Conservation (phyloP, 139 green algal species). For the Asterochloris erici region DNA sequence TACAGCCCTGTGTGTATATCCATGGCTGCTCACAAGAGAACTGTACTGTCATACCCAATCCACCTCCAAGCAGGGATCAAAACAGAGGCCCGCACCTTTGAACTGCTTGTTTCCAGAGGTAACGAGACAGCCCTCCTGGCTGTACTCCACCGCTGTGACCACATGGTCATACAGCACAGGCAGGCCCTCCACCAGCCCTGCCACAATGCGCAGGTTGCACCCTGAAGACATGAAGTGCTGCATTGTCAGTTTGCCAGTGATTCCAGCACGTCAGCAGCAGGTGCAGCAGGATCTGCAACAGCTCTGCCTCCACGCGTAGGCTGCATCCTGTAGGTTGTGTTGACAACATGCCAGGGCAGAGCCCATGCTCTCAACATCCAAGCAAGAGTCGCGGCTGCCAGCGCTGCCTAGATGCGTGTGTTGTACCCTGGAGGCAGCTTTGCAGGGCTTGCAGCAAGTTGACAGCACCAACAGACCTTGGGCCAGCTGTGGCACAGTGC, state of each 20-base stretch:
- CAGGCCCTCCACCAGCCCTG: slow-evolving; percentile 64
- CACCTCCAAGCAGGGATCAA: neutral
- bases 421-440: neutral
- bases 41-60: too few species aligned
- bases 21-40: too few species aligned
- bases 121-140: slow-evolving; percentile 48
- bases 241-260: neutral
- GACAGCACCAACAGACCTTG: too few species aligned
- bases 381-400: too few species aligned
- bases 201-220: slow-evolving; percentile 82
- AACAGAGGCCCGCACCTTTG: neutral
- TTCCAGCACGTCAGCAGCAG: neutral
- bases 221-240: slow-evolving; percentile 37
- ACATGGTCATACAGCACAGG: slow-evolving; percentile 74
- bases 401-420: too few species aligned
- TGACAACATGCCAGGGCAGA: too few species aligned
- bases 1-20: too few species aligned
- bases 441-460: neutral
- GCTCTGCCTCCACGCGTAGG: too few species aligned
- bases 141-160: slow-evolving; percentile 56
- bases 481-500: too few species aligned
- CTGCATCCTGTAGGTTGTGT: too few species aligned
- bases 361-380: too few species aligned
- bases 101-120: slow-evolving; percentile 37
- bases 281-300: too few species aligned